phyloP scores from a whole-genome alignment of 148 eudicot genomes.

The Rhododendron ovatum region DNA sequence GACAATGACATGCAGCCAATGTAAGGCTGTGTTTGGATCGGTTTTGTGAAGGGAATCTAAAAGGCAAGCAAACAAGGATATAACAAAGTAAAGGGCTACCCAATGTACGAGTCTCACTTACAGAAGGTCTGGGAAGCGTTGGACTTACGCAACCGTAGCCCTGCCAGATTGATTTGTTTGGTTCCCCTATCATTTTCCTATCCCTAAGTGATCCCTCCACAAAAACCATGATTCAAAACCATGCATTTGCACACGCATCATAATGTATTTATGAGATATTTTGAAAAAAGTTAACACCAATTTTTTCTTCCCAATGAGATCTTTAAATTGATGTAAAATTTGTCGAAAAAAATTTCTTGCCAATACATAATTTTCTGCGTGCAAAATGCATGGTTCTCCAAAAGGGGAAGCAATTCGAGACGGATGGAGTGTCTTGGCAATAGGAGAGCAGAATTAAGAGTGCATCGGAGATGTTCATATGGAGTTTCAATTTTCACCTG shows the following conservation, averaged over 20 bases:
- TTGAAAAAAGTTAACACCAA: background rate
- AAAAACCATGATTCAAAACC: background rate
- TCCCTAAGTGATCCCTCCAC: background rate
- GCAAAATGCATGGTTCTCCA: background rate
- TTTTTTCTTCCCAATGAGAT: background rate
- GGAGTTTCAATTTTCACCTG: conserved; percentile 23
- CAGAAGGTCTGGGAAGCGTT: background rate
- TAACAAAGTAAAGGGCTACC: background rate
- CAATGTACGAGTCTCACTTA: background rate
- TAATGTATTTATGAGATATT: background rate
- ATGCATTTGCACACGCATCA: background rate
- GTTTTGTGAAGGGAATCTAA: background rate
- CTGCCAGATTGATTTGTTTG: background rate
- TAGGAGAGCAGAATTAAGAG: background rate
- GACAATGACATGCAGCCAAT: conserved; percentile 8
- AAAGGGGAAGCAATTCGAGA: no score
- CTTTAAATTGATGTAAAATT: background rate
- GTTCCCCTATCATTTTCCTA: background rate
- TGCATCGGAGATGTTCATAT: background rate
- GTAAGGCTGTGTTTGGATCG: background rate
- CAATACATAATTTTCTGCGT: background rate
- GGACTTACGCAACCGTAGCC: background rate
- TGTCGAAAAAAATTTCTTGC: no score
- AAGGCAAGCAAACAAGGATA: background rate
- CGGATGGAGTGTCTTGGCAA: background rate